phyloP scores from a whole-genome alignment of 768 basidiomycete species.

The Chlorophyllum brunneum region DNA sequence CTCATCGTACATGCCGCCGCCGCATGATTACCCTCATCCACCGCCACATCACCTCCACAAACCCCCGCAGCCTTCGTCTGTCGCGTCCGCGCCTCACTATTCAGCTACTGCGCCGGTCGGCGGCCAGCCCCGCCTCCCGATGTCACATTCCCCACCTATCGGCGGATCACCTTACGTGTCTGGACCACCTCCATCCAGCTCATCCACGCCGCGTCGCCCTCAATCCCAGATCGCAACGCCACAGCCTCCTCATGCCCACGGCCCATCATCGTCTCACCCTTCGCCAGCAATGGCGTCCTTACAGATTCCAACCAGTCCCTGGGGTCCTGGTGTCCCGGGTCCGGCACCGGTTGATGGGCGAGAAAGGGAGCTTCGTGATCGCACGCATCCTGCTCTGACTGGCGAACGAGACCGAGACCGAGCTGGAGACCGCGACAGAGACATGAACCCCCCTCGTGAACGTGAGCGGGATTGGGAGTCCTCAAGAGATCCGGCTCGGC shows the following conservation, averaged over 20 bases:
- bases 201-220: constrained; percentile 7
- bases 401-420: constrained; percentile 10
- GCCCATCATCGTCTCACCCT: constrained; percentile 14
- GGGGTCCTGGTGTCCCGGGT: constrained; percentile 12
- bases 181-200: constrained; percentile 7
- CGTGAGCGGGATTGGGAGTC: constrained; percentile 3
- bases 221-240: constrained; percentile 10
- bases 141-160: constrained; percentile 9
- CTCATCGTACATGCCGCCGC: constrained; percentile 8
- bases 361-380: constrained; percentile 13
- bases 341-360: constrained; percentile 8
- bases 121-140: constrained; percentile 6
- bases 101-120: constrained; percentile 6
- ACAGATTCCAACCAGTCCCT: constrained; percentile 11
- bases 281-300: constrained; percentile 16
- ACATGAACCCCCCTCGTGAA: constrained; percentile 11
- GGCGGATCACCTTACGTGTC: constrained; percentile 9
- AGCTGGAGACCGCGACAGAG: constrained; percentile 7
- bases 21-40: constrained; percentile 2
- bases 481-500: constrained; percentile 1
- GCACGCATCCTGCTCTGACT: constrained; percentile 11
- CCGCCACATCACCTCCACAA: constrained; percentile 5
- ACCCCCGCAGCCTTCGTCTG: not conserved
- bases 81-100: constrained; percentile 1
- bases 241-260: constrained; percentile 9